Conservation (phyloP, 192 early-diverging fungal species). For the Anaeromyces robustus region DNA sequence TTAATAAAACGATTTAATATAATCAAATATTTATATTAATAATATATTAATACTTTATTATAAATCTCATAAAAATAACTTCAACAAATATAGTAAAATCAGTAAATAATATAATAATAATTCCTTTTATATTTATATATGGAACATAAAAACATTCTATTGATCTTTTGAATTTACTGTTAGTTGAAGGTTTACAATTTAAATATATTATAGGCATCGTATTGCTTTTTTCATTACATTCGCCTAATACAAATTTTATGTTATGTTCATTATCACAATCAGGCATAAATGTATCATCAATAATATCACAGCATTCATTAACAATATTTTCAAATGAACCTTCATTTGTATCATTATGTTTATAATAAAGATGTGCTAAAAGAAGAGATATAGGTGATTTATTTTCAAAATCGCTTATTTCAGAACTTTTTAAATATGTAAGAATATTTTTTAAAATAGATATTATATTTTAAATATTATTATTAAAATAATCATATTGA, state of each 20-base stretch:
- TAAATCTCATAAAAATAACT: background rate
- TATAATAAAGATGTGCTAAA: background rate
- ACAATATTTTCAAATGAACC: background rate
- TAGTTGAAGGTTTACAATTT: background rate
- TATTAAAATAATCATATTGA: too few species aligned
- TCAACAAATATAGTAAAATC: background rate
- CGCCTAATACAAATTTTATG: background rate
- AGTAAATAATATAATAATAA: background rate
- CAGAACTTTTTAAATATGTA: too few species aligned
- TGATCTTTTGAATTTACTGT: background rate
- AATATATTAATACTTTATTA: background rate
- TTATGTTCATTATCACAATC: background rate
- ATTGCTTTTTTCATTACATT: background rate
- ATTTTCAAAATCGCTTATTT: too few species aligned
- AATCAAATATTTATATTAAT: too few species aligned
- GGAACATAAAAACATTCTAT: background rate
- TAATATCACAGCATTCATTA: background rate
- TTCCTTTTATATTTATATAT: background rate
- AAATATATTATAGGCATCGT: background rate
- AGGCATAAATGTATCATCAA: background rate
- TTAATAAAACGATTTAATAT: too few species aligned
- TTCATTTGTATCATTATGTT: background rate
- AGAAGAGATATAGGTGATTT: background rate
- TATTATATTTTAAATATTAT: too few species aligned
- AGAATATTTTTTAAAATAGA: too few species aligned